Percentiles rank a stretch among this genome's conserved stretches.
phyloP scores from a whole-genome alignment of 2,329 filamentous ascomycete genomes.

The Scorias spongiosa region DNA sequence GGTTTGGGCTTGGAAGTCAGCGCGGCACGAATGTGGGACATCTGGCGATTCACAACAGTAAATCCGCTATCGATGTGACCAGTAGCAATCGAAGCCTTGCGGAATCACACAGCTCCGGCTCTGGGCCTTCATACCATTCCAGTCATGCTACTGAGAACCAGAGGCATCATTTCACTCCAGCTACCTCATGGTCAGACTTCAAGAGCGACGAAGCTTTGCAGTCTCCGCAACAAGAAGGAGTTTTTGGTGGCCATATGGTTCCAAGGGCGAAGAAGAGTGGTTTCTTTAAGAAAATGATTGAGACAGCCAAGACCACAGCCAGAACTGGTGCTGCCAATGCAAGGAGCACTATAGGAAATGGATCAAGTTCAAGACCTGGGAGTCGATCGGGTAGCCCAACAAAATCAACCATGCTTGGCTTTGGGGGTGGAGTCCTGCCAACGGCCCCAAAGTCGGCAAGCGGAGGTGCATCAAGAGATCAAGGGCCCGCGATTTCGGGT shows the following conservation, averaged over 20 bases:
- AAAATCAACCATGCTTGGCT: slow-evolving; percentile 30
- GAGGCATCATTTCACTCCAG: slow-evolving; percentile 41
- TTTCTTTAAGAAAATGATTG: slow-evolving; percentile 91
- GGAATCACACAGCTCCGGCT: slow-evolving; percentile 41
- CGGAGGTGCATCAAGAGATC: slow-evolving; percentile 44
- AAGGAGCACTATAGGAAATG: slow-evolving; percentile 65
- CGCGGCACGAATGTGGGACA: slow-evolving; percentile 9
- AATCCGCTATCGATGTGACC: slow-evolving; percentile 13
- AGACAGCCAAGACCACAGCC: slow-evolving; percentile 74
- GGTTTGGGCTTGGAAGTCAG: slow-evolving; percentile 32
- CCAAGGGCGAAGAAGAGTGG: slow-evolving; percentile 64
- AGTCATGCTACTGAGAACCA: slow-evolving; percentile 52
- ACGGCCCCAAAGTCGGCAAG: slow-evolving; percentile 13
- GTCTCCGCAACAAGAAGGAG: slow-evolving; percentile 46
- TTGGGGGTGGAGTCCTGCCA: slow-evolving; percentile 33
- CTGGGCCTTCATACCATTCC: slow-evolving; percentile 54
- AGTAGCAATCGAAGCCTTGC: slow-evolving; percentile 29
- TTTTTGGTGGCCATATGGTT: slow-evolving; percentile 60
- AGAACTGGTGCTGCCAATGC: slow-evolving; percentile 66
- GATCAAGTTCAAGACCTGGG: slow-evolving; percentile 20
- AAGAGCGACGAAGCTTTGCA: slow-evolving; percentile 9
- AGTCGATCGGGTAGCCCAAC: slow-evolving; percentile 29
- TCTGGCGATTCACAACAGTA: slow-evolving; percentile 9
- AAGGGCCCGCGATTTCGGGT: slow-evolving; percentile 41
- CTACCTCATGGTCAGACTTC: slow-evolving; percentile 39